These are phyloP conservation scores for Coemansia erecta DNA, from an alignment of 192 early-diverging fungal species.

Conservation along the genomic window DNA sequence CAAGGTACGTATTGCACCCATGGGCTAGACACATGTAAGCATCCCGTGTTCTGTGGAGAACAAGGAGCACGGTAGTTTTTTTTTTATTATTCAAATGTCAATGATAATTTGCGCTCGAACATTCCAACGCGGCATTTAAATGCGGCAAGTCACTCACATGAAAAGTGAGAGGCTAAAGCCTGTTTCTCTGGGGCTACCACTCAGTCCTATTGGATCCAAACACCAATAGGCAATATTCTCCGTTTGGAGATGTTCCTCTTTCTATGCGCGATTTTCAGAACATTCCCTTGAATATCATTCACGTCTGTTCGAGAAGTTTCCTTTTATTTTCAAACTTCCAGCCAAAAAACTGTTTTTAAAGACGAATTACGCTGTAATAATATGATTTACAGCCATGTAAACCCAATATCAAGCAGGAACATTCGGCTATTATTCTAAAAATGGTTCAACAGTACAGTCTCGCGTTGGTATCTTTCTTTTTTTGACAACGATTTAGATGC, in stretches of 20 bases:
- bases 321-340: neutral
- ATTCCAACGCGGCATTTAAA: slow-evolving; percentile 5
- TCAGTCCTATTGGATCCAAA: too few relatives aligned
- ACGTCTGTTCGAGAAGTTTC: slow-evolving; percentile 1
- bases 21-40: too few relatives aligned
- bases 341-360: neutral
- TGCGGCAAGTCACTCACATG: neutral
- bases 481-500: neutral
- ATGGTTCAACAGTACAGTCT: neutral
- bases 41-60: neutral
- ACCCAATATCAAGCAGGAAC: too few relatives aligned
- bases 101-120: slow-evolving; percentile 10
- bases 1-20: too few relatives aligned
- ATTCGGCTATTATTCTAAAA: too few relatives aligned
- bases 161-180: neutral
- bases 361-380: neutral
- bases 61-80: slow-evolving; percentile 1
- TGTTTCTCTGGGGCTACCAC: neutral
- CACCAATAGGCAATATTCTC: neutral
- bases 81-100: neutral
- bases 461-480: neutral
- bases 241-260: neutral
- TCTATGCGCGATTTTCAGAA: neutral
- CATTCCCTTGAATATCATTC: neutral
- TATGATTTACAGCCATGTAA: too few relatives aligned